Evolutionary conservation across 2,329 filamentous ascomycete genomes (phyloP).

Genomic region (Trichoderma pleuroti): DNA sequence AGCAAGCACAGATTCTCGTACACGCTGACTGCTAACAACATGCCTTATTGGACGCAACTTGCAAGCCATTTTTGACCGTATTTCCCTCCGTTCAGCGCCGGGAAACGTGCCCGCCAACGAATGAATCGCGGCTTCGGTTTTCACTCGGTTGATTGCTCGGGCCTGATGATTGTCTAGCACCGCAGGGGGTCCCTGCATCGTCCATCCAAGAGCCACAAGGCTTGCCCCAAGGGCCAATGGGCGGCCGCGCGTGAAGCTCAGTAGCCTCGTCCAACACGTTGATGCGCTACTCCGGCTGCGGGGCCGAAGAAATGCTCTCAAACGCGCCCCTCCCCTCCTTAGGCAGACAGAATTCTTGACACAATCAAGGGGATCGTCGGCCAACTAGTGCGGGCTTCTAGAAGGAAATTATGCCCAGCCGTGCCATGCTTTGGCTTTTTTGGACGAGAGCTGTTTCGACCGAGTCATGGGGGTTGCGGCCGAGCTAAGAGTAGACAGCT

Average conservation of each 20-base stretch:
- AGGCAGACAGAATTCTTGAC: not conserved
- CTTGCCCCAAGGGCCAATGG: not conserved
- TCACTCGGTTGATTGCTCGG: conserved; percentile 11
- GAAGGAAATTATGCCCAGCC: not conserved
- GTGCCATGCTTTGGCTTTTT: not conserved
- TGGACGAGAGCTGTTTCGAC: not conserved
- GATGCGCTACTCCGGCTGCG: conserved; percentile 13
- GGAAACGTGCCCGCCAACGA: not conserved
- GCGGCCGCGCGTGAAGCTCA: not conserved
- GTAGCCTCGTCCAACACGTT: not conserved
- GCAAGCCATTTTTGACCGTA: not conserved
- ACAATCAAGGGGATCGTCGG: not conserved
- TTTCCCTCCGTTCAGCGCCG: conserved; percentile 3
- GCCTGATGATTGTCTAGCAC: not conserved
- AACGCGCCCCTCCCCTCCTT: not conserved
- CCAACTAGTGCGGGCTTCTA: not conserved
- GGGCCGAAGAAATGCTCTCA: conserved; percentile 3
- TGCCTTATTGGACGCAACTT: too few species aligned
- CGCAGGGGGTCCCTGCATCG: not conserved
- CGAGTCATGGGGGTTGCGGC: not conserved
- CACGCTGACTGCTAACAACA: not conserved
- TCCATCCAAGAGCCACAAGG: conserved; percentile 1
- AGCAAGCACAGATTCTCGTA: not conserved
- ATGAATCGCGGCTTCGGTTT: conserved; percentile 14
- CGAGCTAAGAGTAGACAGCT: not conserved